Conservation (phyloP, 2,329 filamentous ascomycete genomes). For the Seiridium cupressi region DNA sequence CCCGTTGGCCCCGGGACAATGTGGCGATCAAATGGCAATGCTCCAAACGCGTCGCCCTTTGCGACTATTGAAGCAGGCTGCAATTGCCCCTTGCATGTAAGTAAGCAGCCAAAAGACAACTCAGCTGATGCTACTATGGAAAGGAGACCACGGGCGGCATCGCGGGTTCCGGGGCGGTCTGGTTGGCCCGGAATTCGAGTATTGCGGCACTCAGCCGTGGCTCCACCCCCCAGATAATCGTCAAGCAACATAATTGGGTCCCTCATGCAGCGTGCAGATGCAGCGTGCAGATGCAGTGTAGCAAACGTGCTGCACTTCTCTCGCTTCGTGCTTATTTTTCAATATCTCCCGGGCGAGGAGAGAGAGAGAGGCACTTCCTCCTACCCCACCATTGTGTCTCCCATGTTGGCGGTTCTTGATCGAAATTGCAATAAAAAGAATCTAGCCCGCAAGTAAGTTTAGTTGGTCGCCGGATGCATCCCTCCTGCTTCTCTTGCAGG, state of each 20-base stretch:
- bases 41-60: neutral
- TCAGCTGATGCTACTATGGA: neutral
- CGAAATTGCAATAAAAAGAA: too few relatives aligned
- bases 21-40: neutral
- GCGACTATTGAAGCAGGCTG: neutral
- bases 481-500: too few relatives aligned
- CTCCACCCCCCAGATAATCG: neutral
- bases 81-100: neutral
- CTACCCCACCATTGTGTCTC: neutral
- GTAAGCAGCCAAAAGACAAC: neutral
- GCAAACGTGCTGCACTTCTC: neutral
- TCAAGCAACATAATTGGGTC: neutral
- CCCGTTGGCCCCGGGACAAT: neutral
- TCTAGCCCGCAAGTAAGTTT: too few relatives aligned
- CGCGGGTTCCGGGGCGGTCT: neutral
- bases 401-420: neutral
- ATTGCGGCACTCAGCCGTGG: neutral
- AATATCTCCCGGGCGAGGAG: too few relatives aligned
- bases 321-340: neutral
- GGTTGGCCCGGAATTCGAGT: slow-evolving; percentile 1
- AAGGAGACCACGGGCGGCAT: neutral
- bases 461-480: too few relatives aligned
- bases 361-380: too few relatives aligned
- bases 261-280: neutral
- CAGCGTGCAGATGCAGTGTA: neutral